Conservation (phyloP, 176 grass and related monocot species). For the barley (Hordeum vulgare) region DNA sequence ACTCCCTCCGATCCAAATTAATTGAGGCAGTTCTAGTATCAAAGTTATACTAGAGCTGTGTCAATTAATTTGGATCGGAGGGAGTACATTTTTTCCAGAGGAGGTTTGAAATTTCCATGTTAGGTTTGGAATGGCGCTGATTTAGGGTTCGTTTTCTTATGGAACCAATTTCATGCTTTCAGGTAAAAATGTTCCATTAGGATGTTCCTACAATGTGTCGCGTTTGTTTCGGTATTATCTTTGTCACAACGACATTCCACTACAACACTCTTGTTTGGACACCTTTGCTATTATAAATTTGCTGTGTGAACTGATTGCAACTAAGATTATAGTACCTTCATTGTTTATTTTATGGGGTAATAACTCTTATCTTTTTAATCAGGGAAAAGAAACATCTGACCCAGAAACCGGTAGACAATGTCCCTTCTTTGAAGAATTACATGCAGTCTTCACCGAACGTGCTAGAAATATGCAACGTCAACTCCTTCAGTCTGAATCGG, state of each 20-base stretch:
- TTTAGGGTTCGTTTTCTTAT: constrained; percentile 1
- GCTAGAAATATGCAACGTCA: constrained; percentile 79
- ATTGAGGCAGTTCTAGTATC: no score
- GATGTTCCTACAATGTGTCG: neutral
- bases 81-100: neutral
- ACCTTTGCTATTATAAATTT: neutral
- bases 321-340: neutral
- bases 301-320: neutral
- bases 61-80: no score
- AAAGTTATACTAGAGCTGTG: no score
- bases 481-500: constrained; percentile 80
- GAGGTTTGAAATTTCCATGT: neutral
- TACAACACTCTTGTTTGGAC: constrained; percentile 2
- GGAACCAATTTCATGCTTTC: constrained; percentile 10
- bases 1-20: no score
- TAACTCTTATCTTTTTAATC: constrained; percentile 10
- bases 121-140: neutral
- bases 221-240: neutral
- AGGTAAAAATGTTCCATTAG: neutral
- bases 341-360: neutral
- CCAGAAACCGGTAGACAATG: constrained; percentile 66
- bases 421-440: constrained; percentile 91
- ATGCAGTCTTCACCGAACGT: constrained; percentile 75
- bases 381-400: constrained; percentile 98
- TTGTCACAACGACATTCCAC: neutral